Base-by-base conservation (phyloP, 169 alveolate species). In the Cryptosporidium felis region DNA sequence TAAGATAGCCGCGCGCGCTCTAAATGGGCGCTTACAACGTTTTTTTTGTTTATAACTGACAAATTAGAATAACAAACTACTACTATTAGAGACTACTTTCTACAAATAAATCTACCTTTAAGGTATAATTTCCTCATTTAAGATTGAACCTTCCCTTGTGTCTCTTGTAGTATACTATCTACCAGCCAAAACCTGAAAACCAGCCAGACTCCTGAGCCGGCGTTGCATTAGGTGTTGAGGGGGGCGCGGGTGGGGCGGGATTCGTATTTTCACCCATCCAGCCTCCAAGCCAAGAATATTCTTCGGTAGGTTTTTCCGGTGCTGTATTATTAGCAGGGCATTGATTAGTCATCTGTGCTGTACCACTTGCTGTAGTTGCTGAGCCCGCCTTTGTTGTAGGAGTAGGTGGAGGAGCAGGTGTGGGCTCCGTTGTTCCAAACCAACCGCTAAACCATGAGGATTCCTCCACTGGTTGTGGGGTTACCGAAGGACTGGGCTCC, bases 181-280 rank as follows among this genome's bases (percentile, higher is more conserved):
- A 74, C 85, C 85, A 74, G 34, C 85, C 85, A 30, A 74, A 74
- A 0, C 74, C 85, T 2, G 85, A 74, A 34, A 53, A 53, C 85
- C 85, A 74, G 59, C 60, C 34, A 65, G 81, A 65, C 36, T 49
- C 81, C 49, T 42, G 21, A 23, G 63, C 21, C 14, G 0, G 42
- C 12, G 53, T 34, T 65, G 40, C 81, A 18, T 28, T 21, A 51
- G 61, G 61, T 14, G 61, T 9, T 51, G 61, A 23, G 6, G 61
- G 61, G 3, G 79, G 79, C 0, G 79, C 6, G 2, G 79, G 79
- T 18, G 79, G 79, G 34, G 79, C 56, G 0, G 63, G 45, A 56
- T 51, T 21, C 9, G 62, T 10, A 12, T 21, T 51, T 44, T 38
- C 80, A n/a, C 60, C 80, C 6, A 63, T 8, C 80, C 58, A 63